Conservation (phyloP, 2,329 filamentous ascomycete species). For the Penicillium sp. region DNA sequence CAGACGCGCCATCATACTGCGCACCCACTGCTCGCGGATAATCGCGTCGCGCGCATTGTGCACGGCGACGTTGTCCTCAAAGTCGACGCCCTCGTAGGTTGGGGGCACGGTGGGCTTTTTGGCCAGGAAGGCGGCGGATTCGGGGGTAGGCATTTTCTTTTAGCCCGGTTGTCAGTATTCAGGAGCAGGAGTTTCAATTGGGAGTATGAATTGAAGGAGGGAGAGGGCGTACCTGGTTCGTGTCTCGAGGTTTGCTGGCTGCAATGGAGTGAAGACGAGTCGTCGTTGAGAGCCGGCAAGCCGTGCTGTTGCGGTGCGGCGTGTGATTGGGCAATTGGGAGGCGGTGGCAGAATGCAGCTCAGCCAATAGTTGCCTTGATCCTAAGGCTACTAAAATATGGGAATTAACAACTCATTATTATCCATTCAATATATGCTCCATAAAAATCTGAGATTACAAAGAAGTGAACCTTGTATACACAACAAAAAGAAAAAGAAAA, state of each 20-base stretch:
- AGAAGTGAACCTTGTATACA: neutral
- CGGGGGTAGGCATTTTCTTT: conserved; percentile 57
- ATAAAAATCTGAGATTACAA: neutral
- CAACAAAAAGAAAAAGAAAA: neutral
- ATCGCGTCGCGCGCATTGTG: conserved; percentile 63
- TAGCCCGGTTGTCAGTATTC: too few species aligned
- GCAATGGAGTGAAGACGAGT: neutral
- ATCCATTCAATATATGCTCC: neutral
- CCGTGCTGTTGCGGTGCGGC: neutral
- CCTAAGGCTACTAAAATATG: neutral
- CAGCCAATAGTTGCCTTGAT: neutral
- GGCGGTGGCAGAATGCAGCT: neutral
- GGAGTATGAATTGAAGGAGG: neutral
- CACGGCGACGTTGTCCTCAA: conserved; percentile 59
- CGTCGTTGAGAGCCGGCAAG: neutral
- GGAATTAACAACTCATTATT: neutral
- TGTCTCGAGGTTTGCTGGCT: neutral
- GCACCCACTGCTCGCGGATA: conserved; percentile 65
- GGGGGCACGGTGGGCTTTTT: conserved; percentile 63
- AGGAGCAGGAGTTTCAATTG: neutral
- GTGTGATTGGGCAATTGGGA: neutral
- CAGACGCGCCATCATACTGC: conserved; percentile 64
- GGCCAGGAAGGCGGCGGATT: conserved; percentile 60
- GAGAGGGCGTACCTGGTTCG: neutral
- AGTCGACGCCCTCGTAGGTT: conserved; percentile 65